phyloP scores from a whole-genome alignment of 2,329 filamentous ascomycete genomes.

The Botrytis deweyae region DNA sequence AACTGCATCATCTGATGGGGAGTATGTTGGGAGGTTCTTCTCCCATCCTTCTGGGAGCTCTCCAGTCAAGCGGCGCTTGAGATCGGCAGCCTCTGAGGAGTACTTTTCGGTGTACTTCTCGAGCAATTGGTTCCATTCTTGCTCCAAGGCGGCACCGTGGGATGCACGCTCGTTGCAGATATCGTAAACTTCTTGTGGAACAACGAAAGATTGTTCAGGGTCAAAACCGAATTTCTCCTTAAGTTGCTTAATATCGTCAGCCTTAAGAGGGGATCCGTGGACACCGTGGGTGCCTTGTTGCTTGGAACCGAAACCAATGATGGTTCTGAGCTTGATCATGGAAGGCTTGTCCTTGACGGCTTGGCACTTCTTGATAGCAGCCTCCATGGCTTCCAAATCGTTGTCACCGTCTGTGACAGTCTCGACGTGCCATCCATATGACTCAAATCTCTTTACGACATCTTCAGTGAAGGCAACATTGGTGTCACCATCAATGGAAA shows the following conservation, averaged over 20 bases:
- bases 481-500: conserved; percentile 92
- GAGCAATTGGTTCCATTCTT: conserved; percentile 94
- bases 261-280: conserved; percentile 94
- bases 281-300: conserved; percentile 93
- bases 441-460: conserved; percentile 88
- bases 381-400: conserved; percentile 84
- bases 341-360: conserved; percentile 93
- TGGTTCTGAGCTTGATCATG: conserved; percentile 94
- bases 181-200: conserved; percentile 94
- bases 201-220: conserved; percentile 87
- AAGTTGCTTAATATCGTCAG: conserved; percentile 87
- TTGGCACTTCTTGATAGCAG: conserved; percentile 81
- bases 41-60: conserved; percentile 96
- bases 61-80: conserved; percentile 74
- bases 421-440: conserved; percentile 94
- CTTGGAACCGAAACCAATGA: conserved; percentile 93
- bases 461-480: conserved; percentile 97
- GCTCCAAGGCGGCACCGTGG: conserved; percentile 83
- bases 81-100: conserved; percentile 76
- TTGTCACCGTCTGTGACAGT: conserved; percentile 84
- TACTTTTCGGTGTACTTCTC: conserved; percentile 79
- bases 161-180: conserved; percentile 80
- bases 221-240: conserved; percentile 97
- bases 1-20: conserved; percentile 76
- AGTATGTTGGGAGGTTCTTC: conserved; percentile 89